Percentiles rank a stretch among this genome's conserved stretches.
These are phyloP conservation scores for Pontederia crassipes DNA, from an alignment of 176 grass and related monocot genomes.

Conservation along the genomic window DNA sequence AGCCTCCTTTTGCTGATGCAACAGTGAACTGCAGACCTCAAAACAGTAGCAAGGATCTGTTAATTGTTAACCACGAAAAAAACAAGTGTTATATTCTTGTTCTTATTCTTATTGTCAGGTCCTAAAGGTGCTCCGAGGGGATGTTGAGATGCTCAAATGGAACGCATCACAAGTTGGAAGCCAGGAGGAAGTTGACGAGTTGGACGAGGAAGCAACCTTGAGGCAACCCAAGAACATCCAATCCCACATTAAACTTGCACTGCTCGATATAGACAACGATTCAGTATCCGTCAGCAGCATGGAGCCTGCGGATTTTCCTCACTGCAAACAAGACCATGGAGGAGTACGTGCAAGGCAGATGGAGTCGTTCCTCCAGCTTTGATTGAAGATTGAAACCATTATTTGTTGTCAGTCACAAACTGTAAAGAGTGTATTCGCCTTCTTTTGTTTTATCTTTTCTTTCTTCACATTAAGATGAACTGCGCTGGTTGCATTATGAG, in stretches of 20 bases:
- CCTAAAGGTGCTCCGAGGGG: slow-evolving; percentile 69
- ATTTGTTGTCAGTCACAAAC: too few relatives aligned
- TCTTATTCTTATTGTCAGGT: slow-evolving; percentile 26
- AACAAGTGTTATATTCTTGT: too few relatives aligned
- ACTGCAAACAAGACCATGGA: slow-evolving; percentile 58
- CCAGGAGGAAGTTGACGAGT: slow-evolving; percentile 13
- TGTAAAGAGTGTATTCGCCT: too few relatives aligned
- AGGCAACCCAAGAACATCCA: slow-evolving; percentile 43
- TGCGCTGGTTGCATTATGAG: slow-evolving; percentile 8
- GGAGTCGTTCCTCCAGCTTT: slow-evolving; percentile 83
- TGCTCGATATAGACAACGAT: slow-evolving; percentile 62
- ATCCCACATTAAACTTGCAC: slow-evolving; percentile 72
- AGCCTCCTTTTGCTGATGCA: not conserved
- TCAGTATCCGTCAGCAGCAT: slow-evolving; percentile 49
- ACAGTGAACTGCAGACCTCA: not conserved
- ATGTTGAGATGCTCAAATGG: slow-evolving; percentile 43
- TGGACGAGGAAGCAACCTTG: slow-evolving; percentile 35
- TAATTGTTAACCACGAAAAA: too few relatives aligned
- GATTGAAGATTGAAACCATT: slow-evolving; percentile 18
- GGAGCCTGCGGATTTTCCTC: slow-evolving; percentile 13
- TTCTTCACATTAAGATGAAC: slow-evolving; percentile 6
- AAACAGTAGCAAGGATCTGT: too few relatives aligned
- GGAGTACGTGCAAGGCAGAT: slow-evolving; percentile 75
- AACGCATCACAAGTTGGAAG: slow-evolving; percentile 35
- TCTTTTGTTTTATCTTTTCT: too few relatives aligned